A percentile compares a stretch with the other conserved stretches of the same genome.
These are phyloP conservation scores for Metschnikowia borealis DNA, from an alignment of 805 yeast genomes.

Conservation along the genomic window DNA sequence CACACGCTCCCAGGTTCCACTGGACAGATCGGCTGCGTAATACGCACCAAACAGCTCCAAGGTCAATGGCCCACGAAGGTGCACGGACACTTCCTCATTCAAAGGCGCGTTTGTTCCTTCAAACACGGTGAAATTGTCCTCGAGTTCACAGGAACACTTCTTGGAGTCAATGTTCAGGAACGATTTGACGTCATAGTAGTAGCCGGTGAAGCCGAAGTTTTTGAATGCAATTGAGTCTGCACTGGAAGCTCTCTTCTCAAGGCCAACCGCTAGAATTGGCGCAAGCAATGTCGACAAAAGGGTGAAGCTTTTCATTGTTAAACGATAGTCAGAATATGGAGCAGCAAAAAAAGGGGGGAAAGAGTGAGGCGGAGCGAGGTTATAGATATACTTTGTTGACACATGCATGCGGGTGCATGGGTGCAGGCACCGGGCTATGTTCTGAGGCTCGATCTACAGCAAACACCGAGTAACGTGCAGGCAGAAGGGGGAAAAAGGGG, in stretches of 20 bases:
- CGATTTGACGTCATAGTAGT: constrained; percentile 44
- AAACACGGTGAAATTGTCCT: constrained; percentile 36
- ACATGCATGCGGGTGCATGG: not conserved
- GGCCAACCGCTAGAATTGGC: constrained; percentile 5
- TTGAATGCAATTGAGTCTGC: constrained; percentile 43
- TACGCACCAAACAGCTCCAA: constrained; percentile 61
- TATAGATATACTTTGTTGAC: not conserved
- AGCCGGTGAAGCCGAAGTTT: constrained; percentile 55
- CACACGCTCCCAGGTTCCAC: constrained; percentile 52
- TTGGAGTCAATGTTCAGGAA: constrained; percentile 40
- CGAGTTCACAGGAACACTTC: constrained; percentile 45
- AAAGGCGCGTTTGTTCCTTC: constrained; percentile 64
- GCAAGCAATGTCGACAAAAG: constrained; percentile 2
- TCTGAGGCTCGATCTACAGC: not conserved
- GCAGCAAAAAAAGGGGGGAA: not conserved
- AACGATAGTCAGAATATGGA: not conserved
- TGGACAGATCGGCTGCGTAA: constrained; percentile 34
- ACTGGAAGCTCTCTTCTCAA: constrained; percentile 2
- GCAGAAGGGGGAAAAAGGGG: not conserved
- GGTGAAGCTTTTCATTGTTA: not conserved
- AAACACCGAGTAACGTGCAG: not conserved
- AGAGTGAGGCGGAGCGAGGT: not conserved
- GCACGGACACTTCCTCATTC: constrained; percentile 67
- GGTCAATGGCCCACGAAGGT: constrained; percentile 71
- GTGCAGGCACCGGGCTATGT: constrained; percentile 3